These are phyloP conservation scores for Mediolabrus comicus DNA, from an alignment of 108 stramenopile genomes.

Conservation along the genomic window DNA sequence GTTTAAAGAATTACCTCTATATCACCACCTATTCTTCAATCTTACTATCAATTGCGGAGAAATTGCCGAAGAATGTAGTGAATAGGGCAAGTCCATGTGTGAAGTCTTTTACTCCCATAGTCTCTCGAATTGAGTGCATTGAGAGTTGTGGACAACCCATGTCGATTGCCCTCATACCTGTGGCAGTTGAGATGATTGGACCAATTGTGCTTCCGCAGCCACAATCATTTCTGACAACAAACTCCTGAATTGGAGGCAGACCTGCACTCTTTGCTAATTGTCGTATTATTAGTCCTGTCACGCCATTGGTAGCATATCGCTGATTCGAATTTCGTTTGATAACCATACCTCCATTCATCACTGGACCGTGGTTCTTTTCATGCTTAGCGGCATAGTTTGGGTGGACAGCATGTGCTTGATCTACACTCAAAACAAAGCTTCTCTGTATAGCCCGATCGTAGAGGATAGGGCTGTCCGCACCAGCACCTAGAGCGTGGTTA, in stretches of 20 bases:
- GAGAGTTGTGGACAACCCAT: conserved; percentile 94
- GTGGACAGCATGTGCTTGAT: conserved; percentile 97
- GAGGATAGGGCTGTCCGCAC: conserved; percentile 17
- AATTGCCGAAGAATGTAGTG: conserved; percentile 68
- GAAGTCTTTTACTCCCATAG: conserved; percentile 82
- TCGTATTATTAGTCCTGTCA: conserved; percentile 86
- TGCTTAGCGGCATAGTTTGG: conserved; percentile 96
- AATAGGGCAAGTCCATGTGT: conserved; percentile 76
- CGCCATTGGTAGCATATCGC: conserved; percentile 91
- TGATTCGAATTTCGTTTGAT: conserved; percentile 98
- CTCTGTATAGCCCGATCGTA: conserved; percentile 49
- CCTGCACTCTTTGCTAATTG: conserved; percentile 75
- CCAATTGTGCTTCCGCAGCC: conserved; percentile 97
- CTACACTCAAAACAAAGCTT: conserved; percentile 74
- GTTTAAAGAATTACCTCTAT: too few species aligned
- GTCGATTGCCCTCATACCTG: conserved; percentile 95
- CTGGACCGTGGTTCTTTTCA: conserved; percentile 90
- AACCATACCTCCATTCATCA: conserved; percentile 94
- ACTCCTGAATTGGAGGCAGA: conserved; percentile 84
- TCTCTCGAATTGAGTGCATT: conserved; percentile 96
- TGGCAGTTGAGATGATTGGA: conserved; percentile 84
- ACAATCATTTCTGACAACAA: conserved; percentile 93
- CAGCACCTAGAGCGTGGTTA: conserved; percentile 50
- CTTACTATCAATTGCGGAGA: conserved; percentile 62
- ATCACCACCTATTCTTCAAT: conserved; percentile 35